Conservation (phyloP, 805 yeast species). For the Pichia occidentalis region DNA sequence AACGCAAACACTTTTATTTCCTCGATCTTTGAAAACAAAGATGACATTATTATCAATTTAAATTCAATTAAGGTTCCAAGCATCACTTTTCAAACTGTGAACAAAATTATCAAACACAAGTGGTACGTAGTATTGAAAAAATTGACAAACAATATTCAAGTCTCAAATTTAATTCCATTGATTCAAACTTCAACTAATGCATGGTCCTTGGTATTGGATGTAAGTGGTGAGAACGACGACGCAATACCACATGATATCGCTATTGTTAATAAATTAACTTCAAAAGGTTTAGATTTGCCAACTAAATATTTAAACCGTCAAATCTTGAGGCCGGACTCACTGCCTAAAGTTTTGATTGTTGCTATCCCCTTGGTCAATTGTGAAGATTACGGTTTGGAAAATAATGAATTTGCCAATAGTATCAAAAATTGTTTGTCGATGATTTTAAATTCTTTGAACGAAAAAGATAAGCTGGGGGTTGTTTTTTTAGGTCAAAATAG, state of each 20-base stretch:
- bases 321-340: slow-evolving; percentile 34
- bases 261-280: slow-evolving; percentile 31
- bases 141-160: slow-evolving; percentile 5
- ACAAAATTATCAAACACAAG: slow-evolving; percentile 22
- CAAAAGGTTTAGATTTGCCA: slow-evolving; percentile 38
- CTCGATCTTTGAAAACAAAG: slow-evolving; percentile 20
- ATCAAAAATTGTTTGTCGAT: slow-evolving; percentile 13
- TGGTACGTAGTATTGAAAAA: slow-evolving; percentile 24
- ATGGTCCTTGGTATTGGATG: slow-evolving; percentile 35
- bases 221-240: slow-evolving; percentile 17
- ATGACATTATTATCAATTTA: slow-evolving; percentile 21
- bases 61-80: slow-evolving; percentile 23
- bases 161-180: slow-evolving; percentile 25
- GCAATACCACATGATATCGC: slow-evolving; percentile 36
- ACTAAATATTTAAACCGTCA: slow-evolving; percentile 32
- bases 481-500: slow-evolving; percentile 23
- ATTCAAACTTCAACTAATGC: slow-evolving; percentile 46
- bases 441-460: slow-evolving; percentile 14
- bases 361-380: slow-evolving; percentile 22
- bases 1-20: slow-evolving; percentile 18
- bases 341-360: slow-evolving; percentile 22
- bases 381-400: slow-evolving; percentile 17
- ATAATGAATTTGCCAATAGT: slow-evolving; percentile 18
- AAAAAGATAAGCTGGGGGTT: slow-evolving; percentile 25
- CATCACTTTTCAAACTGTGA: slow-evolving; percentile 16